Percentiles rank a stretch among this genome's conserved stretches.
These are phyloP conservation scores for Cladosporium halotolerans DNA, from an alignment of 2,329 filamentous ascomycete species.

Conservation along the genomic window DNA sequence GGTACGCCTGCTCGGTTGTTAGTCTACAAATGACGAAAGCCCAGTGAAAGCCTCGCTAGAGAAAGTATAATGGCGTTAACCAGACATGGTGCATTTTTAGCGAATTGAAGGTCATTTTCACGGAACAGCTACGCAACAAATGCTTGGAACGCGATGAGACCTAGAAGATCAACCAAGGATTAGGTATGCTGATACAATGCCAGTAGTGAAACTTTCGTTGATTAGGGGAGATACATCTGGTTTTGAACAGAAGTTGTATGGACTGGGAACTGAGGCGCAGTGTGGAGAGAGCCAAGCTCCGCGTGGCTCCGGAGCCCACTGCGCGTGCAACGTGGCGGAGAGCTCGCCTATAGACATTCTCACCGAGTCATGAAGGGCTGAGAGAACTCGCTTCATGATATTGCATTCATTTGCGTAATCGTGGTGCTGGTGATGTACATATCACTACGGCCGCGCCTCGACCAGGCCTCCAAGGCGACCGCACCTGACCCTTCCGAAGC, in stretches of 20 bases:
- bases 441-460: too few relatives aligned
- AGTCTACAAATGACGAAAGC: constrained; percentile 5
- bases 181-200: background rate
- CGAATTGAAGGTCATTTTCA: background rate
- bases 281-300: too few relatives aligned
- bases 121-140: background rate
- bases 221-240: background rate
- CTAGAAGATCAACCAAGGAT: background rate
- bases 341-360: background rate
- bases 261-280: too few relatives aligned
- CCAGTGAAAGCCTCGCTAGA: constrained; percentile 2
- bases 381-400: background rate
- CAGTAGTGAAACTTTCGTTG: background rate
- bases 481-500: too few relatives aligned
- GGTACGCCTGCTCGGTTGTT: background rate
- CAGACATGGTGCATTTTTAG: too few relatives aligned
- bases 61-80: background rate
- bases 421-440: too few relatives aligned
- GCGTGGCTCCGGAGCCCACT: too few relatives aligned
- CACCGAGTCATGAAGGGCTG: background rate
- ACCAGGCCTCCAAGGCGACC: too few relatives aligned
- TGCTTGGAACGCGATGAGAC: background rate
- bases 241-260: too few relatives aligned
- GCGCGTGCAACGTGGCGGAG: background rate
- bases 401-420: too few relatives aligned